Percentiles rank a stretch among this genome's conserved stretches.
phyloP scores from a whole-genome alignment of 805 yeast genomes.

The Ogataea dorogensis region DNA sequence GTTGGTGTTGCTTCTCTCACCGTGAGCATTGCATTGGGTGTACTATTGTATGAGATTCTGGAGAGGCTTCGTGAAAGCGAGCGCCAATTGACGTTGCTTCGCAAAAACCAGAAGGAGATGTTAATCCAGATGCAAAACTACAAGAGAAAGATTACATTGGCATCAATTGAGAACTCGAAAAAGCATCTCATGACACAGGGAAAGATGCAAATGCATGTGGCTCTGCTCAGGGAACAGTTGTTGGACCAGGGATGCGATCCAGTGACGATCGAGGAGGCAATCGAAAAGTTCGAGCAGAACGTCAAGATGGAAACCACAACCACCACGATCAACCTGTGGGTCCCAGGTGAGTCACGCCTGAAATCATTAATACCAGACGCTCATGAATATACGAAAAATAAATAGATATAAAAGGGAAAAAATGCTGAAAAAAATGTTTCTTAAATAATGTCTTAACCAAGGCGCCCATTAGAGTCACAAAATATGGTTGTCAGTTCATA shows the following conservation, averaged over 20 bases:
- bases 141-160: slow-evolving; percentile 51
- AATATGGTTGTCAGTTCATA: slow-evolving; percentile 49
- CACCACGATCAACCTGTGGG: slow-evolving; percentile 61
- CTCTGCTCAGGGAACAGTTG: slow-evolving; percentile 60
- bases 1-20: slow-evolving; percentile 17
- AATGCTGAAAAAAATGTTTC: slow-evolving; percentile 18
- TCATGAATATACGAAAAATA: slow-evolving; percentile 54
- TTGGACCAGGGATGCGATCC: slow-evolving; percentile 59
- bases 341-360: slow-evolving; percentile 49
- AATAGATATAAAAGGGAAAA: slow-evolving; percentile 18
- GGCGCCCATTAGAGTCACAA: slow-evolving; percentile 89
- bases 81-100: slow-evolving; percentile 24
- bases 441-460: slow-evolving; percentile 29
- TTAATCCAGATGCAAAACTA: slow-evolving; percentile 50
- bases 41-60: slow-evolving; percentile 12
- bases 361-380: slow-evolving; percentile 56
- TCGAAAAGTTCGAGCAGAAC: slow-evolving; percentile 53
- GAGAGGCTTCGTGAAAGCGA: slow-evolving; percentile 27
- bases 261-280: slow-evolving; percentile 49
- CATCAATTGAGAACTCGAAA: slow-evolving; percentile 51
- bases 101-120: slow-evolving; percentile 33
- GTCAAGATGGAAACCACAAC: slow-evolving; percentile 58
- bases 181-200: slow-evolving; percentile 46
- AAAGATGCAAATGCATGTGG: slow-evolving; percentile 67
- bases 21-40: slow-evolving; percentile 16